Conservation (phyloP, 2,329 filamentous ascomycete species). For the Endothia cerciana region DNA sequence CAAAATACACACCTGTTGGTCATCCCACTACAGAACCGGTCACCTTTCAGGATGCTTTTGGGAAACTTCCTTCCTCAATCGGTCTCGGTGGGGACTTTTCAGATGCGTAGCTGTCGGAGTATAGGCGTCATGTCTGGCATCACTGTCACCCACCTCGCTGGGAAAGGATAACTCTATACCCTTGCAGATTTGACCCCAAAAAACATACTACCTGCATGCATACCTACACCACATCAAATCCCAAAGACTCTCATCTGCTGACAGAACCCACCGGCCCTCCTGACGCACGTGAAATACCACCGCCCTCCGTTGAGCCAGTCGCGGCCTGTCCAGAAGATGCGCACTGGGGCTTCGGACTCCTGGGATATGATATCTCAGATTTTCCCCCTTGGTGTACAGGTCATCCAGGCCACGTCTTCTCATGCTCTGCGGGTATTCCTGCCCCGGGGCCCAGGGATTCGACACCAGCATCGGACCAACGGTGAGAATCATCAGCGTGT, state of each 20-base stretch:
- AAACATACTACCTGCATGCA: background rate
- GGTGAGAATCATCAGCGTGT: background rate
- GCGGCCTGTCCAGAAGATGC: background rate
- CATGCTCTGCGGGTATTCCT: background rate
- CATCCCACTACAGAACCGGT: background rate
- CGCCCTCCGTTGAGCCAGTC: background rate
- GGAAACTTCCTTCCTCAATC: conserved; percentile 2
- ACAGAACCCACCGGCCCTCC: background rate
- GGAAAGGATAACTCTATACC: background rate
- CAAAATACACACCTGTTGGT: background rate
- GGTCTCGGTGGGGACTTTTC: background rate
- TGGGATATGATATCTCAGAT: conserved; percentile 10
- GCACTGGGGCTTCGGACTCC: background rate
- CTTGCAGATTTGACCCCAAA: background rate
- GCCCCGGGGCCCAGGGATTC: background rate
- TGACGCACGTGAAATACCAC: background rate
- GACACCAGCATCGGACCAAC: background rate
- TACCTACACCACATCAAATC: background rate
- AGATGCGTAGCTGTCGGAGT: background rate
- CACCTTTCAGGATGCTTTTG: background rate
- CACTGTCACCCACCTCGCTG: background rate
- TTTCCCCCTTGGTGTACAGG: background rate
- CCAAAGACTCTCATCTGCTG: background rate
- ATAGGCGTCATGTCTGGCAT: background rate
- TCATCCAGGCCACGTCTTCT: background rate